Percentiles rank a stretch among this genome's conserved stretches.
phyloP scores from a whole-genome alignment of 2,329 filamentous ascomycete genomes.

The Fusarium continuum region DNA sequence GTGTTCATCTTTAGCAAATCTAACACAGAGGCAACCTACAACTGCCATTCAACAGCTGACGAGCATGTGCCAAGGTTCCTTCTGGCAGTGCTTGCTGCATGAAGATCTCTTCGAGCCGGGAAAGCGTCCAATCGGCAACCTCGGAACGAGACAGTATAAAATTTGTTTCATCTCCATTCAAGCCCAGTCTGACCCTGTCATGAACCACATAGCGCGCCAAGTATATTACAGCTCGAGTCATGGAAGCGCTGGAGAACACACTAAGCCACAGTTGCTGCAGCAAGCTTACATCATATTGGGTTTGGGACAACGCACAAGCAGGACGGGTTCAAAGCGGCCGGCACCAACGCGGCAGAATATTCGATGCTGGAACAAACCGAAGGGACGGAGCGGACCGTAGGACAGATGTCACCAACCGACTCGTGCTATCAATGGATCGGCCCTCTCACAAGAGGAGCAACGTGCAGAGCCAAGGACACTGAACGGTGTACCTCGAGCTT shows the following conservation, averaged over 20 bases:
- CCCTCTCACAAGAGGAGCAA: not conserved
- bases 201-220: not conserved
- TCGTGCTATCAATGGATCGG: not conserved
- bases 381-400: conserved; percentile 18
- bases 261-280: conserved; percentile 2
- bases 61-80: not conserved
- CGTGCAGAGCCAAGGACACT: not conserved
- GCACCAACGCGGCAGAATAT: not conserved
- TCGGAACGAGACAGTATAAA: conserved; percentile 3
- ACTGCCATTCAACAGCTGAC: not conserved
- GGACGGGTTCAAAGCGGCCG: not conserved
- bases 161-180: not conserved
- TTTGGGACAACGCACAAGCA: not conserved
- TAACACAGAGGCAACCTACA: not conserved
- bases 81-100: not conserved
- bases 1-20: not conserved
- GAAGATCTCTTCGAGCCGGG: conserved; percentile 7
- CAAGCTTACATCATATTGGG: not conserved
- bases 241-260: not conserved
- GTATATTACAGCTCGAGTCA: conserved; percentile 5
- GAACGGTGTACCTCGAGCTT: not conserved
- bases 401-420: conserved; percentile 15
- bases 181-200: not conserved
- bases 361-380: conserved; percentile 2
- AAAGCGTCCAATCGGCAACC: not conserved